Conservation (phyloP, 805 yeast species). For the Saccharomycopsis selenospora region DNA sequence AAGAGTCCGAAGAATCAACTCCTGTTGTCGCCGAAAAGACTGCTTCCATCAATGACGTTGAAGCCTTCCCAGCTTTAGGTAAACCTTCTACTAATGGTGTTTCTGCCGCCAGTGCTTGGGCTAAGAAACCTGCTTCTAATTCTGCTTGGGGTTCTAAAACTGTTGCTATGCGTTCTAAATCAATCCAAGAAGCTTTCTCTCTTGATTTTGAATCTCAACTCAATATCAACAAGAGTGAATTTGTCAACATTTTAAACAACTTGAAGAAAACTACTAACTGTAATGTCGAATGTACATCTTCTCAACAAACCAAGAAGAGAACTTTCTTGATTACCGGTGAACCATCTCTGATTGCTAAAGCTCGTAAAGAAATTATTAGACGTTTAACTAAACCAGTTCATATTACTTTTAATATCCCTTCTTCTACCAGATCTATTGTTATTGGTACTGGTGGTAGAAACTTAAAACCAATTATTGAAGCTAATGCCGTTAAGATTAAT, state of each 20-base stretch:
- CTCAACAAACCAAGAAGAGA: slow-evolving; percentile 67
- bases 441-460: slow-evolving; percentile 85
- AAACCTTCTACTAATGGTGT: slow-evolving; percentile 32
- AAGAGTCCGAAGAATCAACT: slow-evolving; percentile 21
- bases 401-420: slow-evolving; percentile 59
- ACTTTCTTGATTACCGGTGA: slow-evolving; percentile 78
- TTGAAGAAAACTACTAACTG: slow-evolving; percentile 57
- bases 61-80: slow-evolving; percentile 34
- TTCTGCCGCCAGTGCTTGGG: slow-evolving; percentile 14
- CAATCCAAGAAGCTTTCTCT: slow-evolving; percentile 73
- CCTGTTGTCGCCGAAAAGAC: slow-evolving; percentile 1
- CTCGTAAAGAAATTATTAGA: slow-evolving; percentile 68
- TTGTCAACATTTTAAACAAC: slow-evolving; percentile 55
- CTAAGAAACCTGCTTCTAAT: slow-evolving; percentile 19
- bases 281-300: slow-evolving; percentile 74
- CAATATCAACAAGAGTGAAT: slow-evolving; percentile 54
- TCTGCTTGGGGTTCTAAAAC: slow-evolving; percentile 28
- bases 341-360: slow-evolving; percentile 54
- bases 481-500: slow-evolving; percentile 62
- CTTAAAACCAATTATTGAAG: slow-evolving; percentile 69
- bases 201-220: slow-evolving; percentile 64
- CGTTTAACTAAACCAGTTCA: slow-evolving; percentile 70
- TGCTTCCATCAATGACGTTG: slow-evolving; percentile 38
- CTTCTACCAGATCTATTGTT: slow-evolving; percentile 65
- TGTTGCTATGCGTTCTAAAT: slow-evolving; percentile 47